Evolutionary conservation across 352 stramenopile species (phyloP), one percentile per base, ranked within the genome.

Genomic region (Phytophthora capsici): DNA sequence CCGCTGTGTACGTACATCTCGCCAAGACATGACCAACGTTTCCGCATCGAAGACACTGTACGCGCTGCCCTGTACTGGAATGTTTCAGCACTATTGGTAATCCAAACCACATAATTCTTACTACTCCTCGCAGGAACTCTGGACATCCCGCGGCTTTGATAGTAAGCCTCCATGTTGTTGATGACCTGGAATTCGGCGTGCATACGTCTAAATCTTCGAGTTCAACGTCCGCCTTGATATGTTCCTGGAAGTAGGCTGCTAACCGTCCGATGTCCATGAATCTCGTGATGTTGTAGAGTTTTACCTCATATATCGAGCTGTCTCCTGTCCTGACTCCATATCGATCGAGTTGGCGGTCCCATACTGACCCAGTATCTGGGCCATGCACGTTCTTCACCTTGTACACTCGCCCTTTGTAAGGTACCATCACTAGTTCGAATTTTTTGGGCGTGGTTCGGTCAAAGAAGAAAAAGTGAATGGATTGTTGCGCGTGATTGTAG

Each of bases 401-500:
- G 41, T 48, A 6, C 1, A 48, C 17, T 2, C 2, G 13, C 3
- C 41, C 41, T 10, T 48, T 48, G 17, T 23, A 48, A 0, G 41
- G 41, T 6, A 48, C 22, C 4, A 17, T 4, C 13, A 10, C 22
- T 6, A 16, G 3, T 10, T 22, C 14, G 5, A 41, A 58, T 12
- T 48, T 47, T 8, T 32, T 28, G 3, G 51, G 37, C 10, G 51
- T 49, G 0, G 10, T 14, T 28, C 51, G 10, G 23, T 58, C 51
- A 25, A 58, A 58, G 20, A 58, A 49, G 22, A 40, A 49, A 25
- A 58, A 36, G 12, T 58, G 51, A 19, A 58, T 49, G 6, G 36
- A 25, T 13, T 38, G 51, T 41, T 48, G 19, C 2, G 48, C n/a
- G 1, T 28, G 16, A 12, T 58, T 49, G 51, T 54, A 54, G 14